These are phyloP conservation scores for Multifurca ochricompacta DNA, from an alignment of 768 basidiomycete species.

Conservation along the genomic window DNA sequence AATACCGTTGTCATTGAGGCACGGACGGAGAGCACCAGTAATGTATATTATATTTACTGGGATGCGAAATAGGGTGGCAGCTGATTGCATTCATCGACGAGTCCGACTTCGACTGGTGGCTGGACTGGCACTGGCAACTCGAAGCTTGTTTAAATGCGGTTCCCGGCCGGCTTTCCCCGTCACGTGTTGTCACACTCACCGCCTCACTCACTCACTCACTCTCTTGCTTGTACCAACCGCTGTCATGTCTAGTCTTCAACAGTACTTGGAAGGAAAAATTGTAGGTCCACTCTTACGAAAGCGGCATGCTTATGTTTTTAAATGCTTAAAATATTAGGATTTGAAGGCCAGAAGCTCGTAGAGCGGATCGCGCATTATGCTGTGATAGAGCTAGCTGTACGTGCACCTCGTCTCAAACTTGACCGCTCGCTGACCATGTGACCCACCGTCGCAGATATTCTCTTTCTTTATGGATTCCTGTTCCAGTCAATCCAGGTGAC, in stretches of 20 bases:
- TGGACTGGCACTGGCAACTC: too few species aligned
- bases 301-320: neutral
- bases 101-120: too few species aligned
- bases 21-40: neutral
- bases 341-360: slow-evolving; percentile 50
- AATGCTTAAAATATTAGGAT: slow-evolving; percentile 41
- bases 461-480: slow-evolving; percentile 53
- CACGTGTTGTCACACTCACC: too few species aligned
- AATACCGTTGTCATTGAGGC: too few species aligned
- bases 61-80: neutral
- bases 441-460: slow-evolving; percentile 32
- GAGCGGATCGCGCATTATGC: slow-evolving; percentile 39
- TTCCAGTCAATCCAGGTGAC: slow-evolving; percentile 49
- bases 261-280: slow-evolving; percentile 29
- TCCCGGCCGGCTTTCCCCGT: neutral
- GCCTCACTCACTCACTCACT: neutral
- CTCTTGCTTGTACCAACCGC: too few species aligned
- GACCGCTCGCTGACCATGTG: neutral
- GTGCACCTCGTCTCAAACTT: slow-evolving; percentile 20
- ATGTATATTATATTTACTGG: too few species aligned
- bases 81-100: too few species aligned
- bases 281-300: slow-evolving; percentile 18
- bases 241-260: slow-evolving; percentile 17
- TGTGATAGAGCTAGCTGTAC: slow-evolving; percentile 41
- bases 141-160: too few species aligned